phyloP scores from a whole-genome alignment of 2,329 filamentous ascomycete species.

The Penicillium palitans region DNA sequence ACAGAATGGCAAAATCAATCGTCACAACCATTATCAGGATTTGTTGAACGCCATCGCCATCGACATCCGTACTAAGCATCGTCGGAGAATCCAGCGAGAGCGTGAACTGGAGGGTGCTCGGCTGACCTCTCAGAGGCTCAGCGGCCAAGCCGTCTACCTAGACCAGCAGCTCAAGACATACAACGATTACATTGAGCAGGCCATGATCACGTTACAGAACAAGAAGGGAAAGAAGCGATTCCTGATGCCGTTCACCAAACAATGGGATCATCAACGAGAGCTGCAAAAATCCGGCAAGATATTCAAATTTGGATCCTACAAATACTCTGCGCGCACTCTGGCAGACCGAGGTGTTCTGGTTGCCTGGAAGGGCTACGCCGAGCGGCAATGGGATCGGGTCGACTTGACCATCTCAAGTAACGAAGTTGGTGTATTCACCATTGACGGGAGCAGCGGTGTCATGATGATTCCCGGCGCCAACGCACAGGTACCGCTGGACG shows the following conservation, averaged over 20 bases:
- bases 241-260: slow-evolving; percentile 93
- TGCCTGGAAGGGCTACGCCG: slow-evolving; percentile 79
- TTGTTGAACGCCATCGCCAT: slow-evolving; percentile 95
- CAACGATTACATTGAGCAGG: slow-evolving; percentile 98
- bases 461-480: slow-evolving; percentile 96
- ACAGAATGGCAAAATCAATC: slow-evolving; percentile 78
- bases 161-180: slow-evolving; percentile 96
- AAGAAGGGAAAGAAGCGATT: slow-evolving; percentile 96
- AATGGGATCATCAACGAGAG: slow-evolving; percentile 98
- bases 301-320: slow-evolving; percentile 96
- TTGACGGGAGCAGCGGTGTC: slow-evolving; percentile 86
- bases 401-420: slow-evolving; percentile 94
- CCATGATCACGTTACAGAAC: slow-evolving; percentile 94
- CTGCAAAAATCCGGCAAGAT: slow-evolving; percentile 88
- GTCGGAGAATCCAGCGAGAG: slow-evolving; percentile 84
- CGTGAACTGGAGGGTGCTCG: slow-evolving; percentile 72
- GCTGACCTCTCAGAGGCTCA: slow-evolving; percentile 49
- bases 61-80: slow-evolving; percentile 96
- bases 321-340: slow-evolving; percentile 87
- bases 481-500: slow-evolving; percentile 84
- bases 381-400: slow-evolving; percentile 84
- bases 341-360: slow-evolving; percentile 93
- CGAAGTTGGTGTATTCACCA: slow-evolving; percentile 87
- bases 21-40: slow-evolving; percentile 91
- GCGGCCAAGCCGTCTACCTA: slow-evolving; percentile 76